A percentile compares a stretch with the other conserved stretches of the same genome.
phyloP scores from a whole-genome alignment of 2,329 filamentous ascomycete genomes.

The Chalara sp. region DNA sequence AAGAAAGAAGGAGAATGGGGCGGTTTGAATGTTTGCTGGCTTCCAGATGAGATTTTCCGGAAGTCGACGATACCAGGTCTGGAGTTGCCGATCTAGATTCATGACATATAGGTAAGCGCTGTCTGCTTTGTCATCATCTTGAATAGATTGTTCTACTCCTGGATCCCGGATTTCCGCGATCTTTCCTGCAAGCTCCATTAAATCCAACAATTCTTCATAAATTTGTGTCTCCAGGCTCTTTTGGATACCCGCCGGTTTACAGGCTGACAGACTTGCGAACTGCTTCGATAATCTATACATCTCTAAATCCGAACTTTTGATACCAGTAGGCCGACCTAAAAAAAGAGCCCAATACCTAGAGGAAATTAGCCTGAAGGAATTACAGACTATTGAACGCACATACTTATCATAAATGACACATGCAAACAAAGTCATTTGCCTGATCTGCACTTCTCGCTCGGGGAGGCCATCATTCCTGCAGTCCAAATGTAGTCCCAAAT shows the following conservation, averaged over 20 bases:
- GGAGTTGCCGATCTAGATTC: slow-evolving; percentile 44
- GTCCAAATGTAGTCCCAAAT: slow-evolving; percentile 43
- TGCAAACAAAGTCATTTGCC: slow-evolving; percentile 44
- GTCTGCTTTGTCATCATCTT: slow-evolving; percentile 31
- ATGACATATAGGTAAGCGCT: slow-evolving; percentile 43
- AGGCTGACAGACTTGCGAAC: slow-evolving; percentile 36
- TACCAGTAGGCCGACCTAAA: slow-evolving; percentile 44
- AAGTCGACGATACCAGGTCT: slow-evolving; percentile 46
- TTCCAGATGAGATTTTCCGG: slow-evolving; percentile 43
- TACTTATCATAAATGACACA: slow-evolving; percentile 46
- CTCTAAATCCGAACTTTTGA: slow-evolving; percentile 45
- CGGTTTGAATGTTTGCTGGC: slow-evolving; percentile 42
- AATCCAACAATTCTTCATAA: slow-evolving; percentile 44
- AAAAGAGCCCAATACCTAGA: slow-evolving; percentile 43
- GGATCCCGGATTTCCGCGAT: slow-evolving; percentile 38
- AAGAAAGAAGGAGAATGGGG: slow-evolving; percentile 44
- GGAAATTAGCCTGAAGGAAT: not conserved
- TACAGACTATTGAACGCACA: not conserved
- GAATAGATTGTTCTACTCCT: slow-evolving; percentile 24
- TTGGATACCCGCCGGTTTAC: slow-evolving; percentile 26
- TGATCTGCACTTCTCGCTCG: slow-evolving; percentile 39
- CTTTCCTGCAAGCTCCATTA: slow-evolving; percentile 48
- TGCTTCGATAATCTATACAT: slow-evolving; percentile 39
- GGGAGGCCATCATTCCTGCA: slow-evolving; percentile 34
- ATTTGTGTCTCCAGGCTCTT: slow-evolving; percentile 33